Evolutionary conservation across 176 grass and related monocot genomes (phyloP), one percentile per base, ranked within the genome.

Genomic region (Oryza brachyantha): DNA sequence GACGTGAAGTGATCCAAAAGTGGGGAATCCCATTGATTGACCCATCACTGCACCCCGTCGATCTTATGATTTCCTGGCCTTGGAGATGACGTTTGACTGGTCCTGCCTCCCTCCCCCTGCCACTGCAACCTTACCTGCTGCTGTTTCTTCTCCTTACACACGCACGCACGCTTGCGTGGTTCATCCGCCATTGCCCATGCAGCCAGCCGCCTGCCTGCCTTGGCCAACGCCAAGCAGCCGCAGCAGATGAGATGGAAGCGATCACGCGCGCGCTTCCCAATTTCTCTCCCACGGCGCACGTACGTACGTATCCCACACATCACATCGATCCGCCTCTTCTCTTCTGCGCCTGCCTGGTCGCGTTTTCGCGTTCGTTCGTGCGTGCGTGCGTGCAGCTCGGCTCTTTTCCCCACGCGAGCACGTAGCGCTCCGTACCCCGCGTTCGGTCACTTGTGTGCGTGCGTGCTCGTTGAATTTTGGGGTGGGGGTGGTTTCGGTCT

Each of bases 61-160:
- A 52, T 52, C 82, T 25, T 85, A 89, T 85, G 87, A 89, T 89
- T 60, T 43, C 12, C 12, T 55, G 54, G 54, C 55, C 52, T 29
- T 0, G 58, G 72, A 89, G 40, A 54, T 66, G 87, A 89, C 82
- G 72, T 66, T 81, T 89, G 77, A 85, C 87, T 81, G 82, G 64
- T 71, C 76, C 39, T 35, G 37, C 10, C 54, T 21, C 48, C 4
- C 7, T 8, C 7, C 42, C 31, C 4, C 29, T n/a, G n/a, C n/a
- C 5, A 12, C 43, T 46, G 43, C 41, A 17, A 40, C 16, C 45
- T 48, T 21, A 2, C 6, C 64, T 73, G 26, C 71, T 11, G 50
- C 73, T 72, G 55, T 54, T 81, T 48, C 85, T 42, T 64, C 73
- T 67, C 74, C 74, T 60, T 60, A 66, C 67, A 61, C 80, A 86